phyloP scores from a whole-genome alignment of 768 basidiomycete genomes.

The Collybia nuda region DNA sequence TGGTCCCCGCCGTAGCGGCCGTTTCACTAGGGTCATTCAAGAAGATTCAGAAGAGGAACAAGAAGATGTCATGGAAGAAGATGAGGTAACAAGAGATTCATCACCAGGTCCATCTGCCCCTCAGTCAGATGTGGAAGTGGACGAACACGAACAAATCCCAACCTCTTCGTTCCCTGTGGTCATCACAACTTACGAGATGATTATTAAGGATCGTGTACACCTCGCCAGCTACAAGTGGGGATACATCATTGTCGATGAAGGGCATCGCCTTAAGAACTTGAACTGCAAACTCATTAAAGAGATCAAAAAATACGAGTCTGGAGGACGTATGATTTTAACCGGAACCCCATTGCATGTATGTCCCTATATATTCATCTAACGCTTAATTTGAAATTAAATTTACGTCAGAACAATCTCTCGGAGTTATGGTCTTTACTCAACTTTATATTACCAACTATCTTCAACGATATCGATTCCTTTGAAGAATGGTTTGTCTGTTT shows the following conservation, averaged over 20 bases:
- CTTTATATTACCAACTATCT: conserved; percentile 93
- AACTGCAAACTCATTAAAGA: conserved; percentile 89
- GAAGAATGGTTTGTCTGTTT: conserved; percentile 71
- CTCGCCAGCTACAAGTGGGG: conserved; percentile 70
- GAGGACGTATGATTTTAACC: conserved; percentile 90
- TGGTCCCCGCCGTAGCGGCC: conserved; percentile 12
- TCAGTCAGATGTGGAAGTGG: conserved; percentile 8
- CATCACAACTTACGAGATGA: conserved; percentile 90
- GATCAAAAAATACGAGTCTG: conserved; percentile 83
- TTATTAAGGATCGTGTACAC: conserved; percentile 77
- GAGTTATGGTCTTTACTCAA: conserved; percentile 96
- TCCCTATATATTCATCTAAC: not conserved
- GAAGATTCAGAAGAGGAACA: conserved; percentile 13
- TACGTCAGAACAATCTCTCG: conserved; percentile 86
- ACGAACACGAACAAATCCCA: conserved; percentile 12
- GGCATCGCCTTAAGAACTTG: conserved; percentile 93
- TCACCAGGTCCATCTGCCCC: conserved; percentile 71
- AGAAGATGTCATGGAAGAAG: conserved; percentile 12
- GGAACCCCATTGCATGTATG: conserved; percentile 92
- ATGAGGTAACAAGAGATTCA: conserved; percentile 12
- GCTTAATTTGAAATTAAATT: not conserved
- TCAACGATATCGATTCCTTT: conserved; percentile 85
- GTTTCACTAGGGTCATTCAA: conserved; percentile 16
- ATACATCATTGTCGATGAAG: conserved; percentile 96
- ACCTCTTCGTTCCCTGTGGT: conserved; percentile 66